Conservation (phyloP, 1,284 basidiomycete genomes). For the Pulveroboletus sp. region DNA sequence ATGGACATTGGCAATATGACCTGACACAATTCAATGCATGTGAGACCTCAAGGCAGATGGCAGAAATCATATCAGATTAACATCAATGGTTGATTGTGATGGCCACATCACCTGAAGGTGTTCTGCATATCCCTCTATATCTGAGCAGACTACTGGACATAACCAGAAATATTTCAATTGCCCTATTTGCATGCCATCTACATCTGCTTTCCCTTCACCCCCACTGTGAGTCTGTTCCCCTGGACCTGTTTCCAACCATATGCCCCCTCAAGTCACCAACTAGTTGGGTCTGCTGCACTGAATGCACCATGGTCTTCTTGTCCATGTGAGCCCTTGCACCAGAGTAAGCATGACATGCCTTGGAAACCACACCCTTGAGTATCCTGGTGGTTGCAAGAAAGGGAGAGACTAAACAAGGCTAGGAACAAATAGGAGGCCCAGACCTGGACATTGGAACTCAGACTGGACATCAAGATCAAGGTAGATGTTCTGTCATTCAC, state of each 20-base stretch:
- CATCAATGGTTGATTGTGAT: slow-evolving; percentile 28
- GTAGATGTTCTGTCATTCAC: slow-evolving; percentile 46
- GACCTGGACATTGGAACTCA: slow-evolving; percentile 45
- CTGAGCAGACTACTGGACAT: slow-evolving; percentile 41
- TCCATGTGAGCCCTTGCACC: slow-evolving; percentile 45
- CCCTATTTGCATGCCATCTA: slow-evolving; percentile 48
- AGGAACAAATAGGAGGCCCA: slow-evolving; percentile 81
- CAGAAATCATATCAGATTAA: slow-evolving; percentile 26
- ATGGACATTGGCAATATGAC: slow-evolving; percentile 38
- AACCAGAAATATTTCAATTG: slow-evolving; percentile 53
- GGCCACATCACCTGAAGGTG: slow-evolving; percentile 36
- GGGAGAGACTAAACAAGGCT: slow-evolving; percentile 72
- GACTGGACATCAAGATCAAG: slow-evolving; percentile 47
- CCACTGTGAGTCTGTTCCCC: slow-evolving; percentile 48
- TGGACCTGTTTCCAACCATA: slow-evolving; percentile 47
- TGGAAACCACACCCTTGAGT: too few species aligned
- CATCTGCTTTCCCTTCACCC: slow-evolving; percentile 55
- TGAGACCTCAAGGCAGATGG: slow-evolving; percentile 34
- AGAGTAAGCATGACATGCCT: slow-evolving; percentile 44
- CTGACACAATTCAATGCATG: slow-evolving; percentile 34
- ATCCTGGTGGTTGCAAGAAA: slow-evolving; percentile 83
- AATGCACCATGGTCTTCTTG: too few species aligned
- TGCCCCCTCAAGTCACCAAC: slow-evolving; percentile 46
- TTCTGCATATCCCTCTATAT: slow-evolving; percentile 35
- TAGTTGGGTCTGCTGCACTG: too few species aligned